Percentiles rank a stretch among this genome's conserved stretches.
Conservation (phyloP, 495 filamentous ascomycete species). For the Amphirosellinia nigrospora region DNA sequence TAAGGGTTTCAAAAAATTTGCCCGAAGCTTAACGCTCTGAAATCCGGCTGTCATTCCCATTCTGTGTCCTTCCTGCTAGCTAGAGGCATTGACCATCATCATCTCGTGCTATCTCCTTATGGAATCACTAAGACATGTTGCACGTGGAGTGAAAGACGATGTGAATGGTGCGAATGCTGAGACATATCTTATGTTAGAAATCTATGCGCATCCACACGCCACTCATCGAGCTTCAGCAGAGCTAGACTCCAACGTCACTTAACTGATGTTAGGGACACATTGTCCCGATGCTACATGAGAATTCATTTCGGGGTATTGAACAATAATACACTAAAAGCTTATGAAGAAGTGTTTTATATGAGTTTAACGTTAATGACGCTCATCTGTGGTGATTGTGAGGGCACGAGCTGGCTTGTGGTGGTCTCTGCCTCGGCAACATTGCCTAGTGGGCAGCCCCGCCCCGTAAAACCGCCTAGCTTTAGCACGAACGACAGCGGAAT, state of each 20-base stretch:
- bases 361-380: no score
- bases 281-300: background rate
- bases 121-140: background rate
- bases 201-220: background rate
- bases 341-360: no score
- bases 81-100: background rate
- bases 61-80: background rate
- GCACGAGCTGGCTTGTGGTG: background rate
- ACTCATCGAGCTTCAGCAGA: background rate
- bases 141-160: background rate
- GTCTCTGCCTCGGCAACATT: background rate
- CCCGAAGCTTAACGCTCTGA: slow-evolving; percentile 3
- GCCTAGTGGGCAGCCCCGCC: no score
- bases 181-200: background rate
- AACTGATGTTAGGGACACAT: background rate
- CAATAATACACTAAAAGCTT: no score
- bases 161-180: background rate
- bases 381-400: no score
- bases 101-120: background rate
- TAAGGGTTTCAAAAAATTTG: background rate
- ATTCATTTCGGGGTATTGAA: no score
- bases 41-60: background rate
- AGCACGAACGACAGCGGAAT: background rate
- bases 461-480: background rate
- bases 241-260: background rate